phyloP scores from a whole-genome alignment of 2,329 filamentous ascomycete species.

The Cercospora nicotianae region DNA sequence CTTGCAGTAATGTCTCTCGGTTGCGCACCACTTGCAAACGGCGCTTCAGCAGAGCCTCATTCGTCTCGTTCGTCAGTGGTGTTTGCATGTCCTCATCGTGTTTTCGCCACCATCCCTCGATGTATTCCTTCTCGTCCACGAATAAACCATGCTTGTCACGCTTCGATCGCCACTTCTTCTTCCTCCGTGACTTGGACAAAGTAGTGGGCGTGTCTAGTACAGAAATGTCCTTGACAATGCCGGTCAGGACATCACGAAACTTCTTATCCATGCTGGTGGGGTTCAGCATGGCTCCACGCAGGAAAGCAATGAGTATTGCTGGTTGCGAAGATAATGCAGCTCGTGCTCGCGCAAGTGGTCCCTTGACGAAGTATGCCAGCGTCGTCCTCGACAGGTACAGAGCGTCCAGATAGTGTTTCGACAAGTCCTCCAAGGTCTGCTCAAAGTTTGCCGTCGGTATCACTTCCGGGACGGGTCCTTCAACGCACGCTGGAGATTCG shows the following conservation, averaged over 20 bases:
- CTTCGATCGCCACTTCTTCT: slow-evolving; percentile 63
- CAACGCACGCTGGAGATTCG: neutral
- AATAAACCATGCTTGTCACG: slow-evolving; percentile 69
- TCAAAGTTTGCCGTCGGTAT: slow-evolving; percentile 7
- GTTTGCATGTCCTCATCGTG: slow-evolving; percentile 49
- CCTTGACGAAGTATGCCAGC: slow-evolving; percentile 80
- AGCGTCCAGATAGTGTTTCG: slow-evolving; percentile 45
- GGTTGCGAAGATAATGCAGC: slow-evolving; percentile 67
- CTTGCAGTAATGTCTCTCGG: slow-evolving; percentile 76
- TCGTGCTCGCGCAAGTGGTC: slow-evolving; percentile 71
- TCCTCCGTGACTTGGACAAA: slow-evolving; percentile 44
- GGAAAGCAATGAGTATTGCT: slow-evolving; percentile 64
- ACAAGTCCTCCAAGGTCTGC: slow-evolving; percentile 33
- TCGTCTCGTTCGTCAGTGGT: slow-evolving; percentile 45
- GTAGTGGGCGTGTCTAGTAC: slow-evolving; percentile 21
- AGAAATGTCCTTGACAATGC: slow-evolving; percentile 59
- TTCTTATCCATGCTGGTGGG: slow-evolving; percentile 71
- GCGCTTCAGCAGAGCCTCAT: slow-evolving; percentile 55
- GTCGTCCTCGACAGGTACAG: slow-evolving; percentile 63
- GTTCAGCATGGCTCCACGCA: slow-evolving; percentile 51
- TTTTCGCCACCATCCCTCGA: slow-evolving; percentile 69
- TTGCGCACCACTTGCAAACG: slow-evolving; percentile 67
- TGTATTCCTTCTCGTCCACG: slow-evolving; percentile 62
- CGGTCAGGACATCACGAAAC: slow-evolving; percentile 69
- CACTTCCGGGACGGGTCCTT: neutral